phyloP scores from a whole-genome alignment of 106 monocot species.

The Platanthera guangdongensis region DNA sequence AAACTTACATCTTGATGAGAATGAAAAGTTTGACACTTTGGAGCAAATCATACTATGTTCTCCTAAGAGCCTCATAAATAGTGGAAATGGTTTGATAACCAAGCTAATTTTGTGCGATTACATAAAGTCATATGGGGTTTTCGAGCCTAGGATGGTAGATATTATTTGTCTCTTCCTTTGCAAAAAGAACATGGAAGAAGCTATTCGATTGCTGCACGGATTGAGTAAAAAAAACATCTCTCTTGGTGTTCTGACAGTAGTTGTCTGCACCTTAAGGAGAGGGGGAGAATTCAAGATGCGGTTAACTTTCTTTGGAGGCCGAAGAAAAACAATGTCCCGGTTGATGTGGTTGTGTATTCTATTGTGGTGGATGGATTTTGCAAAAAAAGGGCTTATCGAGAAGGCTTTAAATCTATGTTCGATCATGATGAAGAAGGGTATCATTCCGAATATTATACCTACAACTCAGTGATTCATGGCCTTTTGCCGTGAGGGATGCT shows the following conservation, averaged over 20 bases:
- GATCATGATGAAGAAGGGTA: constrained; percentile 51
- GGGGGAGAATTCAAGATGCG: constrained; percentile 49
- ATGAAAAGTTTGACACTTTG: constrained; percentile 26
- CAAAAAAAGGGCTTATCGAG: constrained; percentile 62
- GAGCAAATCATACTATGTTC: constrained; percentile 44
- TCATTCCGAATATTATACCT: constrained; percentile 51
- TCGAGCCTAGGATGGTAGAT: constrained; percentile 32
- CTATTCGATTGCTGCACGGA: constrained; percentile 18
- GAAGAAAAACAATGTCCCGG: constrained; percentile 22
- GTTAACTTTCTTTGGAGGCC: constrained; percentile 44
- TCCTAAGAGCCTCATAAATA: constrained; percentile 43
- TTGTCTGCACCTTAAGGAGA: constrained; percentile 41
- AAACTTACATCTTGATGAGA: constrained; percentile 43
- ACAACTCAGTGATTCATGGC: constrained; percentile 79
- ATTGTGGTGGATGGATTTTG: constrained; percentile 73
- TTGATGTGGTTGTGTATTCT: constrained; percentile 55
- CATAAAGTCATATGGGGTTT: constrained; percentile 54
- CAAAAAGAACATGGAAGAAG: constrained; percentile 34
- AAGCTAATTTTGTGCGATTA: constrained; percentile 35
- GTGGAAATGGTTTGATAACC: constrained; percentile 16
- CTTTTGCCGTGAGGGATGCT: constrained; percentile 73
- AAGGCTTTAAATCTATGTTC: constrained; percentile 77
- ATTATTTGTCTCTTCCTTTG: constrained; percentile 37
- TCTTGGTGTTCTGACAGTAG: constrained; percentile 28
- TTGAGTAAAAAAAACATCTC: constrained; percentile 25